Evolutionary conservation across 345 rosid species (phyloP).

Genomic region (Heritiera littoralis): DNA sequence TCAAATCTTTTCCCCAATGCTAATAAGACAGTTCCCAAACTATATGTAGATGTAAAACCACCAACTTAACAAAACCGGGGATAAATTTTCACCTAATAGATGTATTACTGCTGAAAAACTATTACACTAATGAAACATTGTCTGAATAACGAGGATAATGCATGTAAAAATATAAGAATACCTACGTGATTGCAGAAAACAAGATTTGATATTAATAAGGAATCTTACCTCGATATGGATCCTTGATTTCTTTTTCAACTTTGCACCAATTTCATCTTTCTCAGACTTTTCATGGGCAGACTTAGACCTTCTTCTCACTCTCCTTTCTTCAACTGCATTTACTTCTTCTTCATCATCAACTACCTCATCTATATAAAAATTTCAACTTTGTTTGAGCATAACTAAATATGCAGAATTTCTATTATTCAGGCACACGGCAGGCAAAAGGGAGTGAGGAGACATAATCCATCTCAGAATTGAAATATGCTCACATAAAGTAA

Average conservation of each 20-base stretch:
- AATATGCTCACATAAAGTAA: neutral
- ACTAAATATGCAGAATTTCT: neutral
- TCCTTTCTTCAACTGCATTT: slow-evolving; percentile 44
- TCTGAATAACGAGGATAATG: neutral
- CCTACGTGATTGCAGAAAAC: neutral
- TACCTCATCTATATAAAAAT: slow-evolving; percentile 22
- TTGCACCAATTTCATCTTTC: slow-evolving; percentile 43
- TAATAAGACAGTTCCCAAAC: neutral
- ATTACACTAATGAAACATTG: neutral
- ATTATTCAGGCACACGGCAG: neutral
- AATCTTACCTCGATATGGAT: slow-evolving; percentile 78
- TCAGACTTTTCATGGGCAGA: slow-evolving; percentile 40
- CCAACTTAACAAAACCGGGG: neutral
- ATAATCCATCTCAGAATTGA: neutral
- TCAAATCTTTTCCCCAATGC: neutral
- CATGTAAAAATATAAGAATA: neutral
- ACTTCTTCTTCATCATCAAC: slow-evolving; percentile 43
- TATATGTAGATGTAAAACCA: neutral
- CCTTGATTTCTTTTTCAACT: slow-evolving; percentile 69
- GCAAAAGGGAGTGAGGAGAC: neutral
- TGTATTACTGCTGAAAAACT: neutral
- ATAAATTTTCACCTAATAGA: neutral
- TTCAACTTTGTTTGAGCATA: slow-evolving; percentile 13
- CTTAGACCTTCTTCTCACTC: slow-evolving; percentile 37
- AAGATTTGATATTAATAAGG: neutral